These are phyloP conservation scores for Volvox africanus DNA, from an alignment of 139 green algal species.

Conservation along the genomic window DNA sequence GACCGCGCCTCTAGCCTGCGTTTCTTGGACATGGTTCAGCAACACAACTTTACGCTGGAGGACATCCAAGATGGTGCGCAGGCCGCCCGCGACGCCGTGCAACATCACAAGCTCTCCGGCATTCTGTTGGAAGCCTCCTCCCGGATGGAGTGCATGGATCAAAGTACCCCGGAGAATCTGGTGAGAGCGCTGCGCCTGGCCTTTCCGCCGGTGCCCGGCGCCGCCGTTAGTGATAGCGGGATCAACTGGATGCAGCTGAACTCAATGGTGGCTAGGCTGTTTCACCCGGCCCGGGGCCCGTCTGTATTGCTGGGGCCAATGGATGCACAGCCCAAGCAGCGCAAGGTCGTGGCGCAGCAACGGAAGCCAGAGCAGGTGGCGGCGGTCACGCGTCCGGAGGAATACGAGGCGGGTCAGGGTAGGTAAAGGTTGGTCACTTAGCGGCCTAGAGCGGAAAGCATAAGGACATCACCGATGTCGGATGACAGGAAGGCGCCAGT, in stretches of 20 bases:
- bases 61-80: background rate
- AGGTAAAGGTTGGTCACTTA: background rate
- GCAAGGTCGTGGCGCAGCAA: background rate
- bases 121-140: background rate
- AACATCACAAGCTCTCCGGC: background rate
- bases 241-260: background rate
- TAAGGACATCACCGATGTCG: too few relatives aligned
- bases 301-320: constrained; percentile 2
- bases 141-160: background rate
- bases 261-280: background rate
- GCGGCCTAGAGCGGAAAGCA: too few relatives aligned
- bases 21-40: background rate
- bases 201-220: background rate
- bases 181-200: background rate
- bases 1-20: background rate
- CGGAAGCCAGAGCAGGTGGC: constrained; percentile 17
- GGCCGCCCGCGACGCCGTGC: constrained; percentile 13
- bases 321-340: background rate
- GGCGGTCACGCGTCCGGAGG: background rate
- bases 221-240: background rate
- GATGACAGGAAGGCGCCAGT: too few relatives aligned
- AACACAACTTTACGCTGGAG: background rate
- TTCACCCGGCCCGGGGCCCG: background rate
- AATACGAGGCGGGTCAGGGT: background rate
- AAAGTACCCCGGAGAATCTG: background rate